Evolutionary conservation across 2,329 filamentous ascomycete genomes (phyloP), one percentile per base, ranked within the genome.

Genomic region (Aaosphaeria arxii): DNA sequence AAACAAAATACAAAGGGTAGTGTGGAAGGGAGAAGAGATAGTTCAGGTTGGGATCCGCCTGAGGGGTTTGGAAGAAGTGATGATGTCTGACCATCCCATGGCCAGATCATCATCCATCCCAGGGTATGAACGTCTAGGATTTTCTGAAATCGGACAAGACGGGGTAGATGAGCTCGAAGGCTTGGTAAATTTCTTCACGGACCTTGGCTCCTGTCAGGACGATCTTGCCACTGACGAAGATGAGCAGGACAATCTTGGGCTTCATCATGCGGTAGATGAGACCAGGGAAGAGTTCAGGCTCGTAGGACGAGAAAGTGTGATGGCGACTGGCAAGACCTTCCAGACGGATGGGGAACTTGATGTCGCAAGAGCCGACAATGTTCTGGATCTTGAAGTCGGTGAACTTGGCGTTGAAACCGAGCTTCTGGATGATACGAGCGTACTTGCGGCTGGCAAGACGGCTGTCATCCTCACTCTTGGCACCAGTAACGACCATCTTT

Each of bases 181-280:
- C 70, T 48, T 70, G 66, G 59, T 71, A 72, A 59, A 99, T 97
- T 77, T 97, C 94, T 74, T 99, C 94, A 62, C 94, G 88, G 57
- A 97, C 91, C 72, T 99, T 97, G 59, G 94, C 94, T 67, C 94
- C 94, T 39, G 94, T 97, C 69, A 97, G 82, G 65, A 97, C 94
- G 54, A 97, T 97, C 82, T 97, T 97, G 67, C 92, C 94, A 66
- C 88, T 94, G 65, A 97, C 92, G 77, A 97, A 97, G 73, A 99
- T 96, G 68, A 97, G 79, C 29, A 97, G 85, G 46, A 97, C 92
- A 60, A 97, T 96, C 85, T 97, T 97, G 17, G 94, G 94, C 81
- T 97, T 97, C 81, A 97, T 96, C 94, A 99, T 99, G 72, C 94
- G 91, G 77, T 99, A 99, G 76, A 99, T 99, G 45, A 99, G 86